Base-by-base conservation (phyloP, 352 stramenopile species). In the Globisporangium carolinianum region DNA sequence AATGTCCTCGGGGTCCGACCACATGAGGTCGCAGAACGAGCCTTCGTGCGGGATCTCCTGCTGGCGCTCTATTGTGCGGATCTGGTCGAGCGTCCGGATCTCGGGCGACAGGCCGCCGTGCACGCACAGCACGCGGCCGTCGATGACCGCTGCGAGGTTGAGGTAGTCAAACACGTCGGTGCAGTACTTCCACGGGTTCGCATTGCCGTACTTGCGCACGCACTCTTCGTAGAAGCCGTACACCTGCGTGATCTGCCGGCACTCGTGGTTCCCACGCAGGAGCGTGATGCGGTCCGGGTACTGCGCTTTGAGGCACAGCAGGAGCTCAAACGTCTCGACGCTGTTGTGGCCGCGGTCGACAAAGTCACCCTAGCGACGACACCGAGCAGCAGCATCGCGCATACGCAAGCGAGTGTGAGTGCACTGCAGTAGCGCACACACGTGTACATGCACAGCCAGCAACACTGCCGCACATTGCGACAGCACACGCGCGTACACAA, bases 211-310 rank as follows among this genome's bases (percentile, higher is more conserved):
- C 76, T 98, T 98, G 60, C 90, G 86, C 49, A 98, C 77, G 61
- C 93, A 98, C 73, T 98, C 96, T 68, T 98, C 96, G 67, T 98
- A 98, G 68, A 98, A 98, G 47, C 96, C 96, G 60, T 98, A 98
- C 8, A 98, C 90, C 80, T 98, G 93, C 58, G 95, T 98, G 67
- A 98, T 98, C 83, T 98, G 93, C 46, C 96, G 86, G 63, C 83
- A 94, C 76, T 96, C 87, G 70, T 96, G 89, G 67, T 96, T 96
- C 51, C 83, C 83, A 24, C 82, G 85, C 61, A 96, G 70, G 65
- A 97, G 63, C 53, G 81, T 91, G 66, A 97, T 96, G 57, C 83
- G 75, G 61, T 96, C 87, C 38, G 87, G 86, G 62, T 94, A 96
- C 52, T 82, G 68, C 51, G 80, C 87, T 70, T 96, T 91, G 45